Evolutionary conservation across 1,284 basidiomycete species (phyloP).

Genomic region (Irpex rosettiformis): DNA sequence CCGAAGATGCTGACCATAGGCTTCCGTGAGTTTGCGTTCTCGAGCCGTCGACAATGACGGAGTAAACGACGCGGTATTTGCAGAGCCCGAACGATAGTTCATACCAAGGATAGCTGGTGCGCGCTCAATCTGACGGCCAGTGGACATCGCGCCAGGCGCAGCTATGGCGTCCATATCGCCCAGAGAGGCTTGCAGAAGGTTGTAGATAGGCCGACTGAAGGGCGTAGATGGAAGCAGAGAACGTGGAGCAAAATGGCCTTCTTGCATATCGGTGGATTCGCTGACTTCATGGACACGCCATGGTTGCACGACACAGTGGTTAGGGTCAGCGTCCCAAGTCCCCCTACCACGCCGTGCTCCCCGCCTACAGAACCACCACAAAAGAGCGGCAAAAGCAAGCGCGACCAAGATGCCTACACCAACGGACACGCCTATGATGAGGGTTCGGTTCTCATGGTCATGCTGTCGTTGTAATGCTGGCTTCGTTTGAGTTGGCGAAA

Average conservation of each 20-base stretch:
- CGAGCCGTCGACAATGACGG: slow-evolving; percentile 16
- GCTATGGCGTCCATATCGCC: slow-evolving; percentile 4
- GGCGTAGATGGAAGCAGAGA: not conserved
- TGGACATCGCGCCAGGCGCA: slow-evolving; percentile 8
- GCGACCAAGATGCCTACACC: slow-evolving; percentile 19
- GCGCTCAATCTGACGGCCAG: slow-evolving; percentile 8
- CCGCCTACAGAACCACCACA: slow-evolving; percentile 20
- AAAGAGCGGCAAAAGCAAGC: not conserved
- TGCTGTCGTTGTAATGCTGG: slow-evolving; percentile 9
- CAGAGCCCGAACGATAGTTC: slow-evolving; percentile 12
- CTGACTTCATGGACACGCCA: slow-evolving; percentile 10
- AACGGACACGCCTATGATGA: slow-evolving; percentile 20
- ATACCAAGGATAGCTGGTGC: not conserved
- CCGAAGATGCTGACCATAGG: slow-evolving; percentile 4
- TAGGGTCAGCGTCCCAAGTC: slow-evolving; percentile 15
- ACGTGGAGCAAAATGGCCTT: not conserved
- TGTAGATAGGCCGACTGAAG: not conserved
- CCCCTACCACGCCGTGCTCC: slow-evolving; percentile 8
- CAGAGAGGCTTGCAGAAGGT: not conserved
- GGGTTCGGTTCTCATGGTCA: slow-evolving; percentile 5
- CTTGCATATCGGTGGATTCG: slow-evolving; percentile 18
- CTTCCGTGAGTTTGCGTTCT: slow-evolving; percentile 17
- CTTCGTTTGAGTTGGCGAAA: slow-evolving; percentile 9
- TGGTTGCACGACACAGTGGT: slow-evolving; percentile 16
- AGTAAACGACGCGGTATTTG: slow-evolving; percentile 15